Conservation (phyloP, 2,329 filamentous ascomycete species). For the Colletotrichum cereale region DNA sequence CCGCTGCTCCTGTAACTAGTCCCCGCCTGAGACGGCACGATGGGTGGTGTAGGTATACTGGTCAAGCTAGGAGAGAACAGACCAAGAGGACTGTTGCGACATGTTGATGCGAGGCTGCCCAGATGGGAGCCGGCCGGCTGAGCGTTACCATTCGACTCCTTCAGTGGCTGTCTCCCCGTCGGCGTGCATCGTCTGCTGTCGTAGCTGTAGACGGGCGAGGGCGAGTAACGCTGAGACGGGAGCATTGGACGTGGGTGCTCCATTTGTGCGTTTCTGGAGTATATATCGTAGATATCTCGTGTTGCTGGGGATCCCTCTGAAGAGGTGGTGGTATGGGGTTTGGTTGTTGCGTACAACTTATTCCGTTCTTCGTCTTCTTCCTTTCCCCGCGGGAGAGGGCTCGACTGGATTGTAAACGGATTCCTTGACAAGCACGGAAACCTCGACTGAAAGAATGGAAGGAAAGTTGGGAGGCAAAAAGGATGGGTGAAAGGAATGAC, state of each 20-base stretch:
- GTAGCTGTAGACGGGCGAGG: slow-evolving; percentile 59
- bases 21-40: slow-evolving; percentile 63
- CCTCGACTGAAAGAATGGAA: slow-evolving; percentile 40
- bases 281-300: neutral
- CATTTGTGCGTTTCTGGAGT: slow-evolving; percentile 26
- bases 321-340: slow-evolving; percentile 8
- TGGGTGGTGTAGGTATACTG: slow-evolving; percentile 61
- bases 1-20: slow-evolving; percentile 49
- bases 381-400: slow-evolving; percentile 16
- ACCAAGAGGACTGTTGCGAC: slow-evolving; percentile 57
- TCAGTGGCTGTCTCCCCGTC: slow-evolving; percentile 59
- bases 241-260: slow-evolving; percentile 59
- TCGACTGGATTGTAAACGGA: slow-evolving; percentile 39
- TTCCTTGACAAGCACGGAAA: slow-evolving; percentile 40
- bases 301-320: slow-evolving; percentile 15
- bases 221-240: slow-evolving; percentile 64
- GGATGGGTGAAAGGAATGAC: slow-evolving; percentile 39
- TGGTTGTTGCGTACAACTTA: slow-evolving; percentile 21
- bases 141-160: slow-evolving; percentile 66
- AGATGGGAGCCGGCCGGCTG: slow-evolving; percentile 51
- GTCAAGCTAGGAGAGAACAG: slow-evolving; percentile 61
- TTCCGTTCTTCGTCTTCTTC: slow-evolving; percentile 25
- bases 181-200: slow-evolving; percentile 58
- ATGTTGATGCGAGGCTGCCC: slow-evolving; percentile 53
- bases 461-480: slow-evolving; percentile 33